Evolutionary conservation across 495 filamentous ascomycete genomes (phyloP), one percentile per base, ranked within the genome.

Genomic region (Friedmanniomyces endolithicus): DNA sequence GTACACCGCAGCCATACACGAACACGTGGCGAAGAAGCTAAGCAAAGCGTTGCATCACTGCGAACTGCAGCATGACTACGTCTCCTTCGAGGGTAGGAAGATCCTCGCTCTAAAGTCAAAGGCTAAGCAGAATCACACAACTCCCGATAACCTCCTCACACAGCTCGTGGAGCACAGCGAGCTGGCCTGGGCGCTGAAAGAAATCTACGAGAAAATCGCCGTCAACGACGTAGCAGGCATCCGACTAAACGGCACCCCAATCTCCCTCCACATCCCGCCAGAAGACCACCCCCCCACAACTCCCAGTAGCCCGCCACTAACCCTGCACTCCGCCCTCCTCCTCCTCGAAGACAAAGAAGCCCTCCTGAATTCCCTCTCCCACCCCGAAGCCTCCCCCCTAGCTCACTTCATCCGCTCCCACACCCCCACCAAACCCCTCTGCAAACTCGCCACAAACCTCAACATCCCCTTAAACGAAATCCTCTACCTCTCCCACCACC

Each of bases 21-120:
- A 87, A 50, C 82, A 95, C 65, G 82, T 95, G 22, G 84, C 87
- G 60, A 90, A 86, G 69, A 90, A 90, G 65, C 83, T 94, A 57
- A 85, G 86, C 53, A 89, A 90, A 67, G 85, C 85, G 2, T 77
- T 95, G 57, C 90, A 89, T 61, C 88, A 87, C 72, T 88, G 90
- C 66, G 92, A 98, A 68, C 84, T 86, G 56, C 83, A 83, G 53
- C 84, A 79, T 43, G 79, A 84, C 56, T 96, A 94, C 67, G 88
- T 98, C 1, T 90, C 85, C 82, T 83, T 78, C 58, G 86, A 98
- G 65, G 82, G 84, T 1, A 83, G 87, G 64, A 75, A 78, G 50
- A 92, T 98, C 27, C 70, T 87, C 20, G 68, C 75, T 11, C 71
- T 89, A 51, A 89, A 90, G 63, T 82, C 88, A 53, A 86, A 86